Conservation (phyloP, 2,329 filamentous ascomycete species). For the Scedosporium apiospermum region DNA sequence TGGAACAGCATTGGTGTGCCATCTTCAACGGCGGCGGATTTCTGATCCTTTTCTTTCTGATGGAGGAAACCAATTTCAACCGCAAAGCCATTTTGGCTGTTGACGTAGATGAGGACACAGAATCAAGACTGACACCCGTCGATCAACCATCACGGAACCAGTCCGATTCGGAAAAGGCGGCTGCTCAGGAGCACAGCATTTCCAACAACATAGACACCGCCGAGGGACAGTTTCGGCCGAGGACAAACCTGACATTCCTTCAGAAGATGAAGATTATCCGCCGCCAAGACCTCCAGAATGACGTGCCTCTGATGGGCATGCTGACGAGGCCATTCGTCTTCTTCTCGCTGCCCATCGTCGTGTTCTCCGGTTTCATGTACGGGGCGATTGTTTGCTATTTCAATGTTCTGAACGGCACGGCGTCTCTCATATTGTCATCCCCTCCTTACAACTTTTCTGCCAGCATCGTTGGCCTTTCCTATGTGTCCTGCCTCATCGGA, state of each 20-base stretch:
- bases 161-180: background rate
- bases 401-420: slow-evolving; percentile 23
- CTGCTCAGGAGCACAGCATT: slow-evolving; percentile 13
- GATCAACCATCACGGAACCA: no score
- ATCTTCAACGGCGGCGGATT: slow-evolving; percentile 40
- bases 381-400: slow-evolving; percentile 24
- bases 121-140: no score
- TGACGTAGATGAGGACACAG: no score
- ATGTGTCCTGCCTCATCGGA: slow-evolving; percentile 18
- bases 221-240: slow-evolving; percentile 3
- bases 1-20: slow-evolving; percentile 33
- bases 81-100: slow-evolving; percentile 17
- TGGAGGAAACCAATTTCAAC: slow-evolving; percentile 51
- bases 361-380: slow-evolving; percentile 24
- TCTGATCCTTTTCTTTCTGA: slow-evolving; percentile 45
- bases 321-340: slow-evolving; percentile 20
- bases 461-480: slow-evolving; percentile 20
- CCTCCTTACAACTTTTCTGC: slow-evolving; percentile 24
- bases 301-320: no score
- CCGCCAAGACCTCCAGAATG: no score
- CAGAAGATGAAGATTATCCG: slow-evolving; percentile 12
- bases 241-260: no score
- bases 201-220: background rate
- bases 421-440: slow-evolving; percentile 18
- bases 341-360: slow-evolving; percentile 22